These are phyloP conservation scores for Melastoma malabathricum DNA, from an alignment of 345 rosid species.

Conservation along the genomic window DNA sequence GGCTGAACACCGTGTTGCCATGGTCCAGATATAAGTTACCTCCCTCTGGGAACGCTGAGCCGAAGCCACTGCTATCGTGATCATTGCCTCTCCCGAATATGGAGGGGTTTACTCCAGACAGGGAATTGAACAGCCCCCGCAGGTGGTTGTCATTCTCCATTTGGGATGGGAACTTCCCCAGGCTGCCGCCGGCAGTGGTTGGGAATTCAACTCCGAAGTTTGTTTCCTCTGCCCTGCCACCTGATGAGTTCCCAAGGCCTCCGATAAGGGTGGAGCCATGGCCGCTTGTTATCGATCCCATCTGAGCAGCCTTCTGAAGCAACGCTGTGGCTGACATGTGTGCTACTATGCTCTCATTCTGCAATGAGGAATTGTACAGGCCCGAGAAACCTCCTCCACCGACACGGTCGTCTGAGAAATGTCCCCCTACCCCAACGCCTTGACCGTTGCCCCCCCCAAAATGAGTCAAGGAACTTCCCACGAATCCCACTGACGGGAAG, in stretches of 20 bases:
- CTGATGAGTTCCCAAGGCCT: slow-evolving; percentile 33
- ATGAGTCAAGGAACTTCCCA: slow-evolving; percentile 6
- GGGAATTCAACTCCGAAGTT: slow-evolving; percentile 1
- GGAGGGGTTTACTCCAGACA: slow-evolving; percentile 20
- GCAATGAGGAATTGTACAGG: slow-evolving; percentile 24
- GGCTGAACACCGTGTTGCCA: slow-evolving; percentile 1
- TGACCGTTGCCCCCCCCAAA: slow-evolving; percentile 9
- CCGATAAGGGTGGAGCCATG: slow-evolving; percentile 33
- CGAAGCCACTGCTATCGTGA: slow-evolving; percentile 11
- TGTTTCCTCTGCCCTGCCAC: slow-evolving; percentile 5
- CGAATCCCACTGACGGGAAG: slow-evolving; percentile 12
- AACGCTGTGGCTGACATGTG: slow-evolving; percentile 71
- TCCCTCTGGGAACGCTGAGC: slow-evolving; percentile 6
- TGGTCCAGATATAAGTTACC: slow-evolving; percentile 3
- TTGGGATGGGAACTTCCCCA: slow-evolving; percentile 10
- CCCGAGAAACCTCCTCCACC: slow-evolving; percentile 21
- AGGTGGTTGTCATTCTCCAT: slow-evolving; percentile 29
- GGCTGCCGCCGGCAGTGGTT: not conserved
- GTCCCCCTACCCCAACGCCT: slow-evolving; percentile 7
- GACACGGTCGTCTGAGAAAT: slow-evolving; percentile 22
- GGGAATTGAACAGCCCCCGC: slow-evolving; percentile 56
- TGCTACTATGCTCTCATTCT: slow-evolving; percentile 27
- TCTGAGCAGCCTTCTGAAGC: slow-evolving; percentile 81
- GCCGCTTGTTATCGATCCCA: slow-evolving; percentile 53
- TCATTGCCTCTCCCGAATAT: slow-evolving; percentile 15